Base-by-base conservation (phyloP, 192 early-diverging fungal species). In the Thoreauomyces humboldtii region DNA sequence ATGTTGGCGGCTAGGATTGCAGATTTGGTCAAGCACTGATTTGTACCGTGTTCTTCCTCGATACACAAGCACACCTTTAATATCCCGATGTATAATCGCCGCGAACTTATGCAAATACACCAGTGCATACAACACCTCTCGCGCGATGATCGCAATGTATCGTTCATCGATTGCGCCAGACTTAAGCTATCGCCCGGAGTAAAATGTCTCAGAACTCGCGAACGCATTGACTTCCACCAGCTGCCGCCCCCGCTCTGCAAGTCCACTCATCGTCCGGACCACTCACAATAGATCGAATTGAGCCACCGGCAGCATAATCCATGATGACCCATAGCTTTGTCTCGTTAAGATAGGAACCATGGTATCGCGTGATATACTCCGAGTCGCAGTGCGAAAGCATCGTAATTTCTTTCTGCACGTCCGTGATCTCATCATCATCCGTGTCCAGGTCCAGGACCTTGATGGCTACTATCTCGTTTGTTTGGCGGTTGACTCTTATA, bases 301-400 rank as follows among this genome's bases (percentile, higher is more conserved):
- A 96, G 48, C 97, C 97, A 28, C 93, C 97, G 5, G 84, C 92
- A 5, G 93, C 94, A 80, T 91, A 96, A 65, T 98, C 97, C 93
- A 99, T 98, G 59, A 98, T 86, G 62, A 99, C 91, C 94, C 97
- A 99, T 41, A 99, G 81, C 60, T 94, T 95, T 22, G 92, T 93
- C 19, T 89, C 92, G 63, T 91, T 85, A 35, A 97, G 72, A 47
- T 91, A 88, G 41, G 89, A 90, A 33, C 92, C 94, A 78, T 94
- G 90, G 71, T 98, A 98, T 46, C 88, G 85, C 0, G 95, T 97
- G 61, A 98, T 96, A 72, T 94, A 87, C 33, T 89, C 82, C 27
- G 94, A 94, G 67, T 88, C 88, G 46, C 87, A 86, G 63, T 94
- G 89, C 21, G 91, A 91, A 7, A 99, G 81, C 29, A 96, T 78